These are phyloP conservation scores for Paraurostyla sp. DNA, from an alignment of 73 alveolate species.

Conservation along the genomic window DNA sequence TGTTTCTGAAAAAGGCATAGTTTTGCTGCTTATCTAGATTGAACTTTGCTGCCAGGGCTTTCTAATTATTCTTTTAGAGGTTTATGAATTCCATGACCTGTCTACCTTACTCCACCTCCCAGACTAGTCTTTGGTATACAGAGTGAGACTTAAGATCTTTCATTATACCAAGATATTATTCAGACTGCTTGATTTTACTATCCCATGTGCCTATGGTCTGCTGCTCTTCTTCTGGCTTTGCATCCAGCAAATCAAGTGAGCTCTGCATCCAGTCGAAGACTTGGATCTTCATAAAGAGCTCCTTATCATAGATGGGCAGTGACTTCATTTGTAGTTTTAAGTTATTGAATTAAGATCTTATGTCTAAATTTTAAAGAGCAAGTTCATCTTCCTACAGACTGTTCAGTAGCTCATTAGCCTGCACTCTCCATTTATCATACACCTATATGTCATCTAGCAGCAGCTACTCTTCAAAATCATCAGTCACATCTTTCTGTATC, in stretches of 20 bases:
- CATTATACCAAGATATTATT: background rate
- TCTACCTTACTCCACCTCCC: slow-evolving; percentile 27
- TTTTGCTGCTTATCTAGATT: slow-evolving; percentile 30
- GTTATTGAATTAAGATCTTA: background rate
- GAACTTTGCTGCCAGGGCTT: slow-evolving; percentile 12
- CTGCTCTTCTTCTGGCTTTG: background rate
- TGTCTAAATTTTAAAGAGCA: background rate
- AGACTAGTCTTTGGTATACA: background rate
- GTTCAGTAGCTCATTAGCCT: background rate
- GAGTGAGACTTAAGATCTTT: slow-evolving; percentile 9
- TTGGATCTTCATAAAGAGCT: background rate
- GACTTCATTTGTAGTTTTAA: background rate
- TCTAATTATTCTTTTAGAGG: background rate
- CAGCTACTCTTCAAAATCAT: background rate
- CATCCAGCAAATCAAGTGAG: background rate
- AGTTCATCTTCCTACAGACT: background rate
- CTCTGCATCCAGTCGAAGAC: background rate
- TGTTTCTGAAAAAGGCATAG: slow-evolving; percentile 28
- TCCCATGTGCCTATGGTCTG: slow-evolving; percentile 26
- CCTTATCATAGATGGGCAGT: slow-evolving; percentile 7
- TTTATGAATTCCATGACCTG: slow-evolving; percentile 24
- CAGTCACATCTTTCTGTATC: background rate
- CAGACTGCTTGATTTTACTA: background rate
- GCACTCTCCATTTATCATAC: background rate
- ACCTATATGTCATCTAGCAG: background rate